phyloP scores from a whole-genome alignment of 768 basidiomycete species.

The Nidula microcarpa region DNA sequence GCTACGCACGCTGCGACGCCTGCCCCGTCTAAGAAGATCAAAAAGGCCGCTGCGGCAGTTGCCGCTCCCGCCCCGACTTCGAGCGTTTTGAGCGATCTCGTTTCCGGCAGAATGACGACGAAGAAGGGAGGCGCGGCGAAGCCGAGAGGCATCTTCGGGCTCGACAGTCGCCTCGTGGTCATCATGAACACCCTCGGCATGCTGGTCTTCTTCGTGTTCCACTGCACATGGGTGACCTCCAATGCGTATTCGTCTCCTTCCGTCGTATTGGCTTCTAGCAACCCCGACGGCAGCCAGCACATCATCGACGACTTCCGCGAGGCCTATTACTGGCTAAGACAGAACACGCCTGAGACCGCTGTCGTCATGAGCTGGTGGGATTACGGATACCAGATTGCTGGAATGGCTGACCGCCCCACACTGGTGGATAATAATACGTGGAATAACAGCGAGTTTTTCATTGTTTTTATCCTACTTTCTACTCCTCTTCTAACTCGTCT shows the following conservation, averaged over 20 bases:
- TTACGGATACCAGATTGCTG: slow-evolving; percentile 99
- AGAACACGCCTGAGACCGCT: slow-evolving; percentile 89
- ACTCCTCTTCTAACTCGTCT: neutral
- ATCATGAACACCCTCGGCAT: slow-evolving; percentile 72
- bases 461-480: neutral
- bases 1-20: slow-evolving; percentile 21
- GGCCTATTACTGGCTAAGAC: slow-evolving; percentile 97
- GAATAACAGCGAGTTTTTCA: slow-evolving; percentile 84
- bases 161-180: slow-evolving; percentile 79
- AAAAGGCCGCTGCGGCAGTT: slow-evolving; percentile 42
- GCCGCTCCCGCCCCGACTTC: slow-evolving; percentile 22
- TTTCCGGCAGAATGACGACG: slow-evolving; percentile 30
- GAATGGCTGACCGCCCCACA: slow-evolving; percentile 96
- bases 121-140: slow-evolving; percentile 30
- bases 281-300: slow-evolving; percentile 82
- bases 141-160: slow-evolving; percentile 70
- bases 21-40: slow-evolving; percentile 53
- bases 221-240: slow-evolving; percentile 96
- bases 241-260: slow-evolving; percentile 96
- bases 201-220: slow-evolving; percentile 87
- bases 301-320: slow-evolving; percentile 99
- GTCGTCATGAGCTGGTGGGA: slow-evolving; percentile 99
- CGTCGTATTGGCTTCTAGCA: slow-evolving; percentile 83
- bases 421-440: slow-evolving; percentile 99
- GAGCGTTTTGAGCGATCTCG: slow-evolving; percentile 33